phyloP scores from a whole-genome alignment of 2,329 filamentous ascomycete genomes.

The Nothopassalora personata region DNA sequence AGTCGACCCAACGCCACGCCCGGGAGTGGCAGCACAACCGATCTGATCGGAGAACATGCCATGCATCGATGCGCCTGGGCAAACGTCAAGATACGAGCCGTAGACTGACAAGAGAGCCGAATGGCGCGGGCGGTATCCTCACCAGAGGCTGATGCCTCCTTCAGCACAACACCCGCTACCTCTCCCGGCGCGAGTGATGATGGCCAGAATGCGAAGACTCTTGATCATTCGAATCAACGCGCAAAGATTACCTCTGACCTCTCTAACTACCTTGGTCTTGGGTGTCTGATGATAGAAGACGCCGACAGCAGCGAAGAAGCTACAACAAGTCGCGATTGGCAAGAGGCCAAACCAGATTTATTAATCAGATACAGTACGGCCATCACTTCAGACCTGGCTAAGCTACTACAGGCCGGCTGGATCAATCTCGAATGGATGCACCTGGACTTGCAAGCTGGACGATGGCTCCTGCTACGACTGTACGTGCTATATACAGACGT shows the following conservation, averaged over 20 bases:
- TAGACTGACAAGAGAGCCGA: not conserved
- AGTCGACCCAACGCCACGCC: not conserved
- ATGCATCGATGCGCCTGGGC: not conserved
- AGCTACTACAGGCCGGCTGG: slow-evolving; percentile 20
- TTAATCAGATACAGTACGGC: not conserved
- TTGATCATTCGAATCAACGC: too few relatives aligned
- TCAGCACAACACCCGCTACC: not conserved
- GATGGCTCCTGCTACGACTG: slow-evolving; percentile 20
- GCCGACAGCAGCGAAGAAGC: not conserved
- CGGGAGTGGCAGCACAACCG: not conserved
- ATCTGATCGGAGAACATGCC: not conserved
- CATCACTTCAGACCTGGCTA: slow-evolving; percentile 7
- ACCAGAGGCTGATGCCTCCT: not conserved
- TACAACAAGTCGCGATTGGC: not conserved
- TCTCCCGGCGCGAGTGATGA: not conserved
- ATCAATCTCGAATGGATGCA: slow-evolving; percentile 14
- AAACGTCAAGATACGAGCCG: not conserved
- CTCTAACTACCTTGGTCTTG: not conserved
- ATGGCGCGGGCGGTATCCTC: not conserved
- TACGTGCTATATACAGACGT: slow-evolving; percentile 45
- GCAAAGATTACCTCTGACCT: not conserved
- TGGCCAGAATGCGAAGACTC: not conserved
- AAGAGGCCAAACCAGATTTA: not conserved
- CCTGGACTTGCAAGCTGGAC: not conserved
- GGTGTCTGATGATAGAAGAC: not conserved